Percentiles rank a stretch among this genome's conserved stretches.
These are phyloP conservation scores for Aspergillus novoparasiticus DNA, from an alignment of 2,329 filamentous ascomycete species.

Conservation along the genomic window DNA sequence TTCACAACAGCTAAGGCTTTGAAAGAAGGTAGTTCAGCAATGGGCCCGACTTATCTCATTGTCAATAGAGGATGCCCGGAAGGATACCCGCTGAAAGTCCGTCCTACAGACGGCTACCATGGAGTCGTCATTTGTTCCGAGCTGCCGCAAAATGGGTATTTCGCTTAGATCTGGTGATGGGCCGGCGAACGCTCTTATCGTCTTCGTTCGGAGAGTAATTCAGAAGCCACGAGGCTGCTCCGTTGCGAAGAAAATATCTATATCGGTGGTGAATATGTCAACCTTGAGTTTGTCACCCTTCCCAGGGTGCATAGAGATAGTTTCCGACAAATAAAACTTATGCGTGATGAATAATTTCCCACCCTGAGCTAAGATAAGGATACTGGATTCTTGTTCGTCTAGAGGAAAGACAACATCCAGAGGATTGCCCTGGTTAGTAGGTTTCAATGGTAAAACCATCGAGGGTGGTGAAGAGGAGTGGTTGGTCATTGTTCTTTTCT, in stretches of 20 bases:
- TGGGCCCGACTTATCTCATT: constrained; percentile 59
- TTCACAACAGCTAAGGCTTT: constrained; percentile 54
- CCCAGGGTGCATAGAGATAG: constrained; percentile 52
- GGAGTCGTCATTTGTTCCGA: too few relatives aligned
- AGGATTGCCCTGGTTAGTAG: too few relatives aligned
- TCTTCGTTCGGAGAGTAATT: constrained; percentile 25
- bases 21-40: constrained; percentile 58
- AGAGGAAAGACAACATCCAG: too few relatives aligned
- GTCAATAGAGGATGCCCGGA: too few relatives aligned
- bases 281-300: constrained; percentile 33
- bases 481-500: too few relatives aligned
- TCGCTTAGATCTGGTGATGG: constrained; percentile 60
- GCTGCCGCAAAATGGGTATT: constrained; percentile 38
- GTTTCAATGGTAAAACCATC: too few relatives aligned
- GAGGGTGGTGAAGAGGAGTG: too few relatives aligned
- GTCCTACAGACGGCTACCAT: too few relatives aligned
- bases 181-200: constrained; percentile 26
- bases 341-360: too few relatives aligned
- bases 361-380: too few relatives aligned
- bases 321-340: constrained; percentile 48
- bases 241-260: constrained; percentile 21
- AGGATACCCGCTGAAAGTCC: too few relatives aligned
- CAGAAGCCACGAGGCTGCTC: constrained; percentile 53
- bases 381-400: too few relatives aligned
- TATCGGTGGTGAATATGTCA: constrained; percentile 51